A percentile compares a stretch with the other conserved stretches of the same genome.
phyloP scores from a whole-genome alignment of 2,329 filamentous ascomycete genomes.

The Hymenoscyphus linearis region DNA sequence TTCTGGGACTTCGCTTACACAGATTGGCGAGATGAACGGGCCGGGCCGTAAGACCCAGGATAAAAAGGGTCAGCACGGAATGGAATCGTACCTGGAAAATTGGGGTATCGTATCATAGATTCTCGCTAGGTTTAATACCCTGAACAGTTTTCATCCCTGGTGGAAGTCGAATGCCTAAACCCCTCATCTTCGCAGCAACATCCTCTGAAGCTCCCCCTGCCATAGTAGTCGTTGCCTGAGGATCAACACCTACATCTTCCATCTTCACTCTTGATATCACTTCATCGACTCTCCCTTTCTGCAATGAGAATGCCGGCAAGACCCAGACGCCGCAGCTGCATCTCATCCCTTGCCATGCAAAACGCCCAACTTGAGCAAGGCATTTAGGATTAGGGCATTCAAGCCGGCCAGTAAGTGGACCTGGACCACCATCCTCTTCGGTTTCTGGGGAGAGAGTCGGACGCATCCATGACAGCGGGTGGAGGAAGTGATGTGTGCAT shows the following conservation, averaged over 20 bases:
- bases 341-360: slow-evolving; percentile 91
- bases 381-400: slow-evolving; percentile 77
- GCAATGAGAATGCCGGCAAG: slow-evolving; percentile 81
- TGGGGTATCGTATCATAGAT: slow-evolving; percentile 10
- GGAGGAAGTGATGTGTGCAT: slow-evolving; percentile 86
- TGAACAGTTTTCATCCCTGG: slow-evolving; percentile 38
- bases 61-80: not conserved
- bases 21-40: not conserved
- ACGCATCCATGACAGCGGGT: slow-evolving; percentile 94
- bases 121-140: slow-evolving; percentile 19
- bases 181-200: slow-evolving; percentile 15
- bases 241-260: slow-evolving; percentile 2
- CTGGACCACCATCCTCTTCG: slow-evolving; percentile 51
- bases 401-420: slow-evolving; percentile 50
- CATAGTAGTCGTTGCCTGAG: not conserved
- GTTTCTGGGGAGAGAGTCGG: slow-evolving; percentile 72
- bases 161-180: slow-evolving; percentile 49
- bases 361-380: slow-evolving; percentile 79
- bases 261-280: slow-evolving; percentile 15
- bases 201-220: slow-evolving; percentile 3
- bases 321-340: slow-evolving; percentile 91
- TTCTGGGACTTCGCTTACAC: not conserved
- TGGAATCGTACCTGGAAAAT: not conserved
- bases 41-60: not conserved
- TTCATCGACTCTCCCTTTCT: slow-evolving; percentile 78